Evolutionary conservation across 1,284 basidiomycete genomes (phyloP), one percentile per base, ranked within the genome.

Genomic region (Cutaneotrichosporon daszewskae): DNA sequence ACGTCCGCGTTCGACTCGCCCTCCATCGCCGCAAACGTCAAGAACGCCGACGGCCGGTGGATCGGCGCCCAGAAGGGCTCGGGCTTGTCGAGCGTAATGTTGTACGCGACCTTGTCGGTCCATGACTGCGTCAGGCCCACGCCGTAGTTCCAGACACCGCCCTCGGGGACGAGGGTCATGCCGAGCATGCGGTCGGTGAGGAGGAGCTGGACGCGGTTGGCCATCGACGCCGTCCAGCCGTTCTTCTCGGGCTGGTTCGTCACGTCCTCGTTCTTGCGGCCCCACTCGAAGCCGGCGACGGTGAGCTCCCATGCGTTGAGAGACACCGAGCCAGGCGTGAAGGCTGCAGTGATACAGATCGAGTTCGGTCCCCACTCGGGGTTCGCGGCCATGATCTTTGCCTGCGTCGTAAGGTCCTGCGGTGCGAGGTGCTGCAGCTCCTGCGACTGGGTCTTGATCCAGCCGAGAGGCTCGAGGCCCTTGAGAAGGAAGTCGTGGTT

Each of bases 171-270:
- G 9, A 92, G 73, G 1, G 87, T 91, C 83, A 89, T 88, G 26
- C 87, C 88, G 13, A 92, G 76, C 53, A 95, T 83, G 51, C 90
- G 85, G 69, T 98, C 95, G 18, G 89, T 95, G 17, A 99, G 76
- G 50, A 98, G 75, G 31, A 98, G 76, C 71, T 99, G 95, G 20
- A 95, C 91, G 25, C 89, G 82, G 68, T 95, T 92, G 3, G 91
- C 92, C 94, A 97, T 97, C 56, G 87, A 89, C 20, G 91, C 85
- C 68, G 94, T 96, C 77, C 94, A 98, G 32, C 91, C 90, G n/a
- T n/a, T n/a, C n/a, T n/a, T n/a, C 71, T 81, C 76, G 58, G 88
- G 85, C 57, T 88, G 88, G 36, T 83, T 78, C n/a, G 85, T 85
- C 33, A 79, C 85, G 62, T 90, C 89, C 54, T 77, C 71, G 60